Base-by-base conservation (phyloP, 2,329 filamentous ascomycete species). In the Talaromyces sp. region DNA sequence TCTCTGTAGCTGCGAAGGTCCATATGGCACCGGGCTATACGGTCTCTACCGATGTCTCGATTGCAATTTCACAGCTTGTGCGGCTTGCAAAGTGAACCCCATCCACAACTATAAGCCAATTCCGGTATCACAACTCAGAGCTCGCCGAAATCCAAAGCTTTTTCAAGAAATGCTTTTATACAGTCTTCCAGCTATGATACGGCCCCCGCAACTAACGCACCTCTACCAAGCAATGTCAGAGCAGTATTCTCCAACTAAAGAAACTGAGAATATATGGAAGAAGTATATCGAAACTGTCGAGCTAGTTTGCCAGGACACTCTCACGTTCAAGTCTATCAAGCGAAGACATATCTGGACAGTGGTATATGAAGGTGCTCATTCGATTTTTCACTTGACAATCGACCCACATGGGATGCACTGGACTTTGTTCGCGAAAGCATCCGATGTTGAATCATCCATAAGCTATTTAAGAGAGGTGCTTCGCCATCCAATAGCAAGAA, bases 1-100 rank as follows among this genome's bases (percentile, higher is more conserved):
- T 10, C 70, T 80, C n/a, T 88, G 85, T 62, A 68, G 70, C 41
- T 88, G 85, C 59, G 85, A 88, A 69, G 78, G 79, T 1, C 73
- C 75, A 36, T 69, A 69, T 2, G 63, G 68, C 0, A 68, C 78
- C 1, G 71, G 73, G 3, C 63, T 66, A 5, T 70, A 69, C 9
- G 59, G 63, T 0, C 74, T 86, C 6, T 73, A 78, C 36, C 63
- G 69, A 37, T 87, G 84, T 63, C 64, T 62, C 0, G 66, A 76
- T 5, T 88, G 85, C 62, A 71, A 67, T 0, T 80, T 86, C 62
- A 82, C 80, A 2, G 77, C 79, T 10, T 87, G 84, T 65, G 65
- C 70, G 1, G 66, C 68, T 5, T 87, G 84, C 63, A 78, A 76
- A 1, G 78, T 78, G 2, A 84, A 84, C 40, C 84, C 84, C 0